A percentile compares a stretch with the other conserved stretches of the same genome.
Evolutionary conservation across 495 filamentous ascomycete species (phyloP).

Genomic region (Daldinia bambusicola): DNA sequence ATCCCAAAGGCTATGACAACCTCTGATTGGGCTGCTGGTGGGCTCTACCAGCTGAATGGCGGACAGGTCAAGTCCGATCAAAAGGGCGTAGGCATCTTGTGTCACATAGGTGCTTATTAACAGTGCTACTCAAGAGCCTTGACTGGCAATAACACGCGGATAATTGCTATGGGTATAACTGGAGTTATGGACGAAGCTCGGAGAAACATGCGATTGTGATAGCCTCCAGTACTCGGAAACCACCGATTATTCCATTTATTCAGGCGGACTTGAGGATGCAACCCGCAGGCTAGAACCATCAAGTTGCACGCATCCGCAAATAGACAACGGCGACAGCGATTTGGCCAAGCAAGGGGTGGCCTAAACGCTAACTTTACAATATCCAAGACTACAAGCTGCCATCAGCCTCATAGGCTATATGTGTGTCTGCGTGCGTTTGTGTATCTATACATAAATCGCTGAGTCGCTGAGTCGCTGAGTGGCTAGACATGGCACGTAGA

Average conservation of each 20-base stretch:
- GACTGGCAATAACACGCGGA: slow-evolving; percentile 42
- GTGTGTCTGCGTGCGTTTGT: not conserved
- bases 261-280: not conserved
- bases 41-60: slow-evolving; percentile 21
- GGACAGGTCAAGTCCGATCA: slow-evolving; percentile 23
- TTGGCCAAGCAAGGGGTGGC: slow-evolving; percentile 30
- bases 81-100: slow-evolving; percentile 26
- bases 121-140: slow-evolving; percentile 15
- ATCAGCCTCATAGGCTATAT: slow-evolving; percentile 32
- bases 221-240: not conserved
- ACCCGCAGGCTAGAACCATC: not conserved
- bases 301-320: slow-evolving; percentile 29
- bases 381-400: not conserved
- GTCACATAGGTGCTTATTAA: slow-evolving; percentile 42
- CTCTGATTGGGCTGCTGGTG: slow-evolving; percentile 23
- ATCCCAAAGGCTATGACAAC: slow-evolving; percentile 20
- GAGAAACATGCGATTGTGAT: slow-evolving; percentile 19
- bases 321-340: slow-evolving; percentile 22
- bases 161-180: slow-evolving; percentile 21
- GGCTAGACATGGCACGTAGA: slow-evolving; percentile 3
- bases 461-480: too few species aligned
- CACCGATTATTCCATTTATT: not conserved
- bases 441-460: too few species aligned
- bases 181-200: slow-evolving; percentile 39
- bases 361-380: slow-evolving; percentile 2